Evolutionary conservation across 169 alveolate genomes (phyloP).

Genomic region (Cardiosporidium cionae): DNA sequence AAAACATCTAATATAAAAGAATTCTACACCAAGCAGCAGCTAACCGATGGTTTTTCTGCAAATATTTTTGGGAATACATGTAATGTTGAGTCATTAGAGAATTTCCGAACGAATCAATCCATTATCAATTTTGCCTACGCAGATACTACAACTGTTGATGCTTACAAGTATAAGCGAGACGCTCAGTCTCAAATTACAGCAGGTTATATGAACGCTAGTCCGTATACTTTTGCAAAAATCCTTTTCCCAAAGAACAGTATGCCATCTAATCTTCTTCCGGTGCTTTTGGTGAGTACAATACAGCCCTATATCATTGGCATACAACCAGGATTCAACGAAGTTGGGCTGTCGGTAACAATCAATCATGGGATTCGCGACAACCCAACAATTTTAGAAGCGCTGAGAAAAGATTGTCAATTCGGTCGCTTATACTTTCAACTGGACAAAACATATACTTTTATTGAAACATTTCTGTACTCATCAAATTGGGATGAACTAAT

Average conservation of each 20-base stretch:
- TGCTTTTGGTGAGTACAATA: neutral
- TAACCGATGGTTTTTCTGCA: too few relatives aligned
- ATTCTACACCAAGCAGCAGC: too few relatives aligned
- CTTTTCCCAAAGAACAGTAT: neutral
- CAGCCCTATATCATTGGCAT: neutral
- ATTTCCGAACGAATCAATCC: too few relatives aligned
- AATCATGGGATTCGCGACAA: neutral
- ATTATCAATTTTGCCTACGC: too few relatives aligned
- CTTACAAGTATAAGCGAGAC: too few relatives aligned
- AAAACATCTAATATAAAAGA: too few relatives aligned
- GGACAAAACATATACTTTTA: neutral
- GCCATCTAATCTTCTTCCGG: neutral
- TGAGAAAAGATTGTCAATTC: neutral
- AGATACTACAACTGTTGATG: too few relatives aligned
- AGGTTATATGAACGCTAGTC: neutral
- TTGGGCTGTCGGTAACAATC: neutral
- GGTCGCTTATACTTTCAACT: neutral
- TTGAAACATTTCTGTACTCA: neutral
- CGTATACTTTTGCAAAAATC: neutral
- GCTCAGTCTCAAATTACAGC: too few relatives aligned
- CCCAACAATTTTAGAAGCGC: neutral
- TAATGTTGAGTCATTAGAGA: too few relatives aligned
- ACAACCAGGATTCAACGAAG: neutral
- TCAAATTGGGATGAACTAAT: neutral
- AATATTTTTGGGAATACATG: too few relatives aligned